phyloP scores from a whole-genome alignment of 2,329 filamentous ascomycete species.

The Fonsecaea monophora region DNA sequence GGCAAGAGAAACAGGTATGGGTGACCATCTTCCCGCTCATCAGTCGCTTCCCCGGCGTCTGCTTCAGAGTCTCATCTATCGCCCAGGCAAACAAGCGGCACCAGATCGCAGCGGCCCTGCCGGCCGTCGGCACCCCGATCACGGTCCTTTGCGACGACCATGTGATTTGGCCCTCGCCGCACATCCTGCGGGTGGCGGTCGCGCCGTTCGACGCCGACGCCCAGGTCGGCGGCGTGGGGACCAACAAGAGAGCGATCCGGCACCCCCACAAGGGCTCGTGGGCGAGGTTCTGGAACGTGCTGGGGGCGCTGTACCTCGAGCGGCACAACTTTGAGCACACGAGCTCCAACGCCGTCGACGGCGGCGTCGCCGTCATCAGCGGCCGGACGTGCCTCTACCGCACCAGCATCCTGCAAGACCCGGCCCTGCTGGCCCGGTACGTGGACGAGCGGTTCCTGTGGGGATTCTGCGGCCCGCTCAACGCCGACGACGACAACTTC shows the following conservation, averaged over 20 bases:
- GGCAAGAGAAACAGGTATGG: constrained; percentile 26
- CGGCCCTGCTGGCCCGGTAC: constrained; percentile 54
- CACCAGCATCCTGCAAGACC: constrained; percentile 56
- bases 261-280: constrained; percentile 38
- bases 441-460: constrained; percentile 60
- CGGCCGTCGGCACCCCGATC: constrained; percentile 49
- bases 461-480: constrained; percentile 54
- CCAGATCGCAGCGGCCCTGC: constrained; percentile 55
- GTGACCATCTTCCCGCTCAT: constrained; percentile 12
- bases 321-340: constrained; percentile 69
- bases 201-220: constrained; percentile 53
- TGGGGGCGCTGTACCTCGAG: constrained; percentile 65
- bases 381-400: constrained; percentile 62
- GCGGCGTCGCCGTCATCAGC: constrained; percentile 65
- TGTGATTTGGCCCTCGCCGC: constrained; percentile 55
- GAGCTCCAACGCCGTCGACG: constrained; percentile 63
- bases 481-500: constrained; percentile 68
- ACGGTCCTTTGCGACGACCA: constrained; percentile 61
- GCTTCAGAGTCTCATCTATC: constrained; percentile 44
- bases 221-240: constrained; percentile 62
- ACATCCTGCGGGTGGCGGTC: constrained; percentile 53
- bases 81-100: constrained; percentile 56
- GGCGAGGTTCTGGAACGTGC: constrained; percentile 58
- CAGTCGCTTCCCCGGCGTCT: constrained; percentile 18
- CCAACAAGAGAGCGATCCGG: constrained; percentile 61